Conservation (phyloP, 169 alveolate genomes). For the Cryptosporidium meleagridis region DNA sequence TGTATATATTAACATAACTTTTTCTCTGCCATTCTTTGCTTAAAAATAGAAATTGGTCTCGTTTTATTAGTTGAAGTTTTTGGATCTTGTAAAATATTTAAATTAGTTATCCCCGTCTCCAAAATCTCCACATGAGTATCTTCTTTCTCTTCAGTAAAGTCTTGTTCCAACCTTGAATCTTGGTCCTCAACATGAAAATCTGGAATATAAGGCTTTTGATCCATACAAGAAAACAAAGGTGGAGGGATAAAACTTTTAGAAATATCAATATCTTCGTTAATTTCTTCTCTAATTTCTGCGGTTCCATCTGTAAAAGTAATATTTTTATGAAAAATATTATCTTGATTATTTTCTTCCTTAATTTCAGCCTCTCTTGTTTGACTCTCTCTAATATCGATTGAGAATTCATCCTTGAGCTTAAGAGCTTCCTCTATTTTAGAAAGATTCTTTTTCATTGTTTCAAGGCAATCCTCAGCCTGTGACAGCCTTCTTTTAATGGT, state of each 20-base stretch:
- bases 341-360: background rate
- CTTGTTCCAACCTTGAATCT: background rate
- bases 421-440: conserved; percentile 32
- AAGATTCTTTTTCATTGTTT: conserved; percentile 22
- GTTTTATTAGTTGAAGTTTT: background rate
- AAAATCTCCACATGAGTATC: background rate
- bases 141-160: background rate
- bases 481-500: conserved; percentile 46
- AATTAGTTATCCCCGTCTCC: background rate
- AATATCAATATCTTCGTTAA: conserved; percentile 3
- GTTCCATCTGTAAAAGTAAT: conserved; percentile 26
- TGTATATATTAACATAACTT: background rate
- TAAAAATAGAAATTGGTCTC: conserved; percentile 32
- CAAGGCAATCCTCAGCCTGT: conserved; percentile 53
- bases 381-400: background rate
- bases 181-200: conserved; percentile 26
- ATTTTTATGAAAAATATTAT: background rate
- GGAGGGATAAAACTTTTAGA: conserved; percentile 14
- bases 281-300: conserved; percentile 60
- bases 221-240: conserved; percentile 14
- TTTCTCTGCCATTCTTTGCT: conserved; percentile 42
- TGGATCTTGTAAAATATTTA: background rate
- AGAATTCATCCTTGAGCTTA: conserved; percentile 23
- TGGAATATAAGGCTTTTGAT: conserved; percentile 28
- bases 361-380: background rate